Percentiles rank a stretch among this genome's conserved stretches.
phyloP scores from a whole-genome alignment of 169 alveolate genomes.

The Ichthyophthirius multifiliis region DNA sequence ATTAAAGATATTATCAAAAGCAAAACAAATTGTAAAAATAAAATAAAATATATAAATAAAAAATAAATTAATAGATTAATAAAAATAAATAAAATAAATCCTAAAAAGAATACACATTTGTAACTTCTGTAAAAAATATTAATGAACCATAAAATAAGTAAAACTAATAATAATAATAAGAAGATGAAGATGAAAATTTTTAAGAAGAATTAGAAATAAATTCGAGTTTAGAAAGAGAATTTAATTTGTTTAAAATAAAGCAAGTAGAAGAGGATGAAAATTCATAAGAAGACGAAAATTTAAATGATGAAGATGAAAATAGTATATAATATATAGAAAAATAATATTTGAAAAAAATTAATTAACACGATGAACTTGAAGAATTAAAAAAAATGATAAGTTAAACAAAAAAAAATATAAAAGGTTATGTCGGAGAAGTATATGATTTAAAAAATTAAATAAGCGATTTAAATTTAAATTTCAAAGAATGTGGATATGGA shows the following conservation, averaged over 20 bases:
- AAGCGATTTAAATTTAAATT: background rate
- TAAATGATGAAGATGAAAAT: background rate
- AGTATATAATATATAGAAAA: background rate
- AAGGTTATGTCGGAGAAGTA: slow-evolving; percentile 8
- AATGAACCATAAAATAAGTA: no score
- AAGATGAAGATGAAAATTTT: no score
- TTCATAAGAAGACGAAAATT: background rate
- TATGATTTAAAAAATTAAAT: background rate
- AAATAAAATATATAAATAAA: background rate
- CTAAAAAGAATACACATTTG: background rate
- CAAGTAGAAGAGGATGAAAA: slow-evolving; percentile 5
- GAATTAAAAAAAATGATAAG: background rate
- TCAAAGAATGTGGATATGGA: background rate
- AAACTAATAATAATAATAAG: no score
- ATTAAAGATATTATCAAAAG: no score
- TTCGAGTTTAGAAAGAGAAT: no score
- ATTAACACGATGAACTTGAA: background rate
- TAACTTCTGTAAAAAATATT: no score
- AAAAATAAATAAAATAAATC: background rate
- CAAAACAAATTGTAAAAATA: background rate
- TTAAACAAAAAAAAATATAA: background rate
- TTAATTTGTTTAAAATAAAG: background rate
- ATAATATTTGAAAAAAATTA: background rate
- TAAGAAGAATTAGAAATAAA: no score
- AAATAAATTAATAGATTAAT: background rate